phyloP scores from a whole-genome alignment of 371 early-diverging fungal genomes.

The Entomophthora muscae region DNA sequence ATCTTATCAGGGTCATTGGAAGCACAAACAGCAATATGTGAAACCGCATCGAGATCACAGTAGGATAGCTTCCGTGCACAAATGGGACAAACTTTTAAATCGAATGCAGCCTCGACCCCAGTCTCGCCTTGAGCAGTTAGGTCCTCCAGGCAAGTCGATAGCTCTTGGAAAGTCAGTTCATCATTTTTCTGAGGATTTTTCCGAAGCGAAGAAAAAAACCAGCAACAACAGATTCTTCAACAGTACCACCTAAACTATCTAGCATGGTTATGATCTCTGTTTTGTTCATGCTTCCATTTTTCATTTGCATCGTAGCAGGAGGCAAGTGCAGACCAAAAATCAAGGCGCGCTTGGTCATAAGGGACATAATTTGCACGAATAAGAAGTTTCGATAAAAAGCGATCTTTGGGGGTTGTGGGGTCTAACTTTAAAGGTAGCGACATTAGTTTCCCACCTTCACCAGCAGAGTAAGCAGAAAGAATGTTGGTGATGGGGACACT shows the following conservation, averaged over 20 bases:
- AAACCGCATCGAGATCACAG: constrained; percentile 49
- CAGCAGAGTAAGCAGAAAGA: too few relatives aligned
- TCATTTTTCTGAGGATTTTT: constrained; percentile 30
- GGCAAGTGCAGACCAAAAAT: constrained; percentile 52
- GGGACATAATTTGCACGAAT: constrained; percentile 41
- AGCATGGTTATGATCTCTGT: constrained; percentile 54
- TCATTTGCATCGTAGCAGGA: constrained; percentile 38
- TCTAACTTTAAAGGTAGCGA: constrained; percentile 19
- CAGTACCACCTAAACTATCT: constrained; percentile 51
- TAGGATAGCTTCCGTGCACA: constrained; percentile 27
- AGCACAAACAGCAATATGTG: constrained; percentile 56
- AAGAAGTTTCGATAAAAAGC: constrained; percentile 20
- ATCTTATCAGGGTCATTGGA: constrained; percentile 38
- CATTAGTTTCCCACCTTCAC: too few relatives aligned
- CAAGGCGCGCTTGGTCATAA: constrained; percentile 35
- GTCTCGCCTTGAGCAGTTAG: too few relatives aligned
- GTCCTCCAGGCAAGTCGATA: constrained; percentile 40
- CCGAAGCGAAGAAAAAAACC: constrained; percentile 33
- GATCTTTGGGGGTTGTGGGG: constrained; percentile 20
- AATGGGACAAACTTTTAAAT: constrained; percentile 37
- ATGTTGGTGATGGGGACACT: too few relatives aligned
- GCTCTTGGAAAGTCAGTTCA: constrained; percentile 42
- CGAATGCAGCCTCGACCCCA: constrained; percentile 10
- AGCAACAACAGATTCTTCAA: constrained; percentile 42
- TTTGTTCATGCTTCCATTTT: constrained; percentile 25